phyloP scores from a whole-genome alignment of 495 filamentous ascomycete genomes.

The Apiosordaria backusii region DNA sequence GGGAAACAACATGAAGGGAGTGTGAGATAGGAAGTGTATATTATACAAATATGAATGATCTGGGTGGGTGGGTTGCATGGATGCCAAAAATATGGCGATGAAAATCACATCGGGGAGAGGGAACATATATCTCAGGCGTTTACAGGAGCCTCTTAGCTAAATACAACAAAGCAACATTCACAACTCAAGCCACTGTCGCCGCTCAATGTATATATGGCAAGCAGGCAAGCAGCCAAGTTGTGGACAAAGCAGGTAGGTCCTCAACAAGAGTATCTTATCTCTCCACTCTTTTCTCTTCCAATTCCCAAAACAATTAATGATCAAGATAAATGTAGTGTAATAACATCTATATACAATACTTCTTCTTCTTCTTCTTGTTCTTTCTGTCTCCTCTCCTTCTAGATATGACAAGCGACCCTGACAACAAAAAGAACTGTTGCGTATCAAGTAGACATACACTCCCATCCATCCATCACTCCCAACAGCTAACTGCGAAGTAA shows the following conservation, averaged over 20 bases:
- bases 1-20: background rate
- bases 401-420: too few species aligned
- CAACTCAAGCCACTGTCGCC: slow-evolving; percentile 4
- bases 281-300: too few species aligned
- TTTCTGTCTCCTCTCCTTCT: background rate
- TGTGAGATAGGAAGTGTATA: background rate
- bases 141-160: background rate
- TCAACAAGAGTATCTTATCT: too few species aligned
- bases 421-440: too few species aligned
- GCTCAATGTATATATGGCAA: too few species aligned
- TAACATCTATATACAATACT: background rate
- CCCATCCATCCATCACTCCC: too few species aligned
- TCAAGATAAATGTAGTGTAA: slow-evolving; percentile 4
- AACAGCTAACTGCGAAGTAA: background rate
- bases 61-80: background rate
- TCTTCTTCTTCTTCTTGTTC: background rate
- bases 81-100: background rate
- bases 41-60: background rate
- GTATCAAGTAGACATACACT: too few species aligned
- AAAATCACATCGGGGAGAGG: background rate
- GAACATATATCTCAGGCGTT: background rate
- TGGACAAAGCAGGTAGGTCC: too few species aligned
- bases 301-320: too few species aligned
- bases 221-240: too few species aligned
- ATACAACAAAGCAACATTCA: slow-evolving; percentile 1